A percentile compares a stretch with the other conserved stretches of the same genome.
Conservation (phyloP, 2,329 filamentous ascomycete species). For the Metarhizium humberi region DNA sequence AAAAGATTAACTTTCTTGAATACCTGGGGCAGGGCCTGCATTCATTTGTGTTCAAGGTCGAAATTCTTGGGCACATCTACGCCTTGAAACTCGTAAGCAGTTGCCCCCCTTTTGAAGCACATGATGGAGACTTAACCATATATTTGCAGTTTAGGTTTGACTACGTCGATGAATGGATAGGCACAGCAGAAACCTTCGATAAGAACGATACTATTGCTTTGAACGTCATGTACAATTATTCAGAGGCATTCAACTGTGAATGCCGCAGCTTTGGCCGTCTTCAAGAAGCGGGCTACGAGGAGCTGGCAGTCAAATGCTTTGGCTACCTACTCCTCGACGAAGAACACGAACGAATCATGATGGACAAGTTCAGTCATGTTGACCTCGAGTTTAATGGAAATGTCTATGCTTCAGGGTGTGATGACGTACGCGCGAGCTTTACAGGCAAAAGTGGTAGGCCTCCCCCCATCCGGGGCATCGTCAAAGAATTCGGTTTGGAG, state of each 20-base stretch:
- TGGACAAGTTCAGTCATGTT: too few relatives aligned
- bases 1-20: conserved; percentile 14
- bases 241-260: conserved; percentile 13
- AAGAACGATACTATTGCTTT: not conserved
- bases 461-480: conserved; percentile 13
- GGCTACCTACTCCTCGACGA: conserved; percentile 16
- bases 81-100: not conserved
- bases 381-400: not conserved
- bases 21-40: conserved; percentile 10
- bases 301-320: conserved; percentile 13
- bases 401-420: not conserved
- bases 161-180: not conserved
- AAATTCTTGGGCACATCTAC: not conserved
- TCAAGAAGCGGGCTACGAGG: conserved; percentile 13
- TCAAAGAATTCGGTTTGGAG: conserved; percentile 11
- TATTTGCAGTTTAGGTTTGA: not conserved
- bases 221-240: conserved; percentile 7
- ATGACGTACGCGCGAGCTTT: not conserved
- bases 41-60: not conserved
- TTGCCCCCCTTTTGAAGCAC: too few relatives aligned
- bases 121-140: too few relatives aligned
- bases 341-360: conserved; percentile 4
- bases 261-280: conserved; percentile 18
- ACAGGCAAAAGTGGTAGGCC: conserved; percentile 6
- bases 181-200: not conserved